Percentiles rank a stretch among this genome's conserved stretches.
These are phyloP conservation scores for Ambrosiella xylebori DNA, from an alignment of 2,329 filamentous ascomycete genomes.

Conservation along the genomic window DNA sequence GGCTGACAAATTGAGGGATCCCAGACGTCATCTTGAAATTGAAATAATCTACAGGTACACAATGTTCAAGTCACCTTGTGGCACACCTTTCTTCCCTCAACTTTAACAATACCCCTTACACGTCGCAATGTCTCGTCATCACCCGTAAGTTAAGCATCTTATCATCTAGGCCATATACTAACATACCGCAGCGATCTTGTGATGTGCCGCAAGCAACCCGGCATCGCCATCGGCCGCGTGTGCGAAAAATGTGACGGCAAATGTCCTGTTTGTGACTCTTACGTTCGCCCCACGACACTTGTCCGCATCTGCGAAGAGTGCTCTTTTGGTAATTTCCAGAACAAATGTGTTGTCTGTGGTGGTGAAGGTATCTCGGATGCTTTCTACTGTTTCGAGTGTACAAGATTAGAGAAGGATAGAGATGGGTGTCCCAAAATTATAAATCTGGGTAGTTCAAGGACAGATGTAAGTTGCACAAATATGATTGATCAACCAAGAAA, in stretches of 20 bases:
- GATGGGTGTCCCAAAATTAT: conserved; percentile 99
- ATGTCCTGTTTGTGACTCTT: conserved; percentile 96
- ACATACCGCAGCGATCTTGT: conserved; percentile 58
- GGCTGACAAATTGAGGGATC: conserved; percentile 4
- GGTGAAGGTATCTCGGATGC: conserved; percentile 96
- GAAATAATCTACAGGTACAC: not conserved
- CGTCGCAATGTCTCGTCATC: conserved; percentile 69
- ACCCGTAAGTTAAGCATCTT: conserved; percentile 46
- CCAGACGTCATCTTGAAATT: not conserved
- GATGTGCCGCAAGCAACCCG: conserved; percentile 97
- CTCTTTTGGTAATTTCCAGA: conserved; percentile 98
- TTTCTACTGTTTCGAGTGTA: conserved; percentile 99
- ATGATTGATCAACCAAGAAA: too few species aligned
- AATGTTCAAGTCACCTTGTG: not conserved
- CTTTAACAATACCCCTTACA: not conserved
- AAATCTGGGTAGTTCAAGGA: conserved; percentile 86
- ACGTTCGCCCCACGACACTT: conserved; percentile 92
- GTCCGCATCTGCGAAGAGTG: conserved; percentile 99
- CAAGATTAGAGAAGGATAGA: conserved; percentile 84
- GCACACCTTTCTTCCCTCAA: not conserved
- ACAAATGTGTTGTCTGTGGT: conserved; percentile 97
- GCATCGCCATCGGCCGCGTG: conserved; percentile 93
- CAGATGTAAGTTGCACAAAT: conserved; percentile 47
- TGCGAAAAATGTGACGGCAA: conserved; percentile 99
- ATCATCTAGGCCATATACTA: not conserved